These are phyloP conservation scores for Porodaedalea pini DNA, from an alignment of 1,284 basidiomycete genomes.

Conservation along the genomic window DNA sequence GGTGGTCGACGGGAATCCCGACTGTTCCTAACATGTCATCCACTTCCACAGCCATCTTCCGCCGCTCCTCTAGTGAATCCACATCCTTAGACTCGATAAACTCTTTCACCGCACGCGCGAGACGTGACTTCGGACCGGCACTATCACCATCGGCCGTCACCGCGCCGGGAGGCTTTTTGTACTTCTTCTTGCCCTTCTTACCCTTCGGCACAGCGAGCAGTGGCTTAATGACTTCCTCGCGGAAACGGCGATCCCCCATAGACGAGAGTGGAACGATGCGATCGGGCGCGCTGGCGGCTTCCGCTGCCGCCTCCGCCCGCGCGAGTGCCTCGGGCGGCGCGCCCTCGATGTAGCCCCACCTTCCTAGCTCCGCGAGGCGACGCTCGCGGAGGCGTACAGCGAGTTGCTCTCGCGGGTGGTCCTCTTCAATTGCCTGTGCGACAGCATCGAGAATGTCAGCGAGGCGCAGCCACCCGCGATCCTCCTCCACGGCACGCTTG, in stretches of 20 bases:
- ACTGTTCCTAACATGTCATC: conserved; percentile 46
- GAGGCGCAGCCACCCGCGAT: conserved; percentile 69
- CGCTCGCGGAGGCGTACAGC: conserved; percentile 54
- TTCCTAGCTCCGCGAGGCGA: conserved; percentile 55
- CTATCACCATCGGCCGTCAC: conserved; percentile 29
- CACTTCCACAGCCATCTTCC: conserved; percentile 46
- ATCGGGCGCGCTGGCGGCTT: conserved; percentile 64
- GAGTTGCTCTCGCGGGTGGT: conserved; percentile 53
- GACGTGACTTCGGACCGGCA: conserved; percentile 54
- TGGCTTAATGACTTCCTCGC: conserved; percentile 66
- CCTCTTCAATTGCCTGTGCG: conserved; percentile 45
- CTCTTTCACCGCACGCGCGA: conserved; percentile 62
- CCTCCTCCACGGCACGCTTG: conserved; percentile 70
- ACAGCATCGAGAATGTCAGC: conserved; percentile 63
- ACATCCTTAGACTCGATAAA: conserved; percentile 50
- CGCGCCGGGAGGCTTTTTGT: conserved; percentile 22
- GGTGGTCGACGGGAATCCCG: conserved; percentile 60
- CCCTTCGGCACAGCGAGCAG: conserved; percentile 52
- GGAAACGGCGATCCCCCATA: conserved; percentile 64
- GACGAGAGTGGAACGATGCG: conserved; percentile 61
- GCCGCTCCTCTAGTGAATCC: conserved; percentile 40
- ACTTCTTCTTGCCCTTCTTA: conserved; percentile 40
- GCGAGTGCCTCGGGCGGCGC: conserved; percentile 45
- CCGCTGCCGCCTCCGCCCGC: conserved; percentile 62
- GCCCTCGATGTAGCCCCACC: conserved; percentile 63